phyloP scores from a whole-genome alignment of 169 alveolate species.

The Pseudocohnilembus persalinus region DNA sequence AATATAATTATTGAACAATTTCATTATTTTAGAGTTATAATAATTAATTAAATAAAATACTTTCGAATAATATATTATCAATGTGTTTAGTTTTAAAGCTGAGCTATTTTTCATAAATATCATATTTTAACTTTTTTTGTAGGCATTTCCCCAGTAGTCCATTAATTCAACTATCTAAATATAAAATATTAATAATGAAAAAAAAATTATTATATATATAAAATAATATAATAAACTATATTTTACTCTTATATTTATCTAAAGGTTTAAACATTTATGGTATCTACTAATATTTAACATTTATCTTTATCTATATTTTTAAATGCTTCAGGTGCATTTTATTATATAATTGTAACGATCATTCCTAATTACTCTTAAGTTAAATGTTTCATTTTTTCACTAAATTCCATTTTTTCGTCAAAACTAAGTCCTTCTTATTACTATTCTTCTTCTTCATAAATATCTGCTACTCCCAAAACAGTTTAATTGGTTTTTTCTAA shows the following conservation, averaged over 20 bases:
- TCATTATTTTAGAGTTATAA: too few species aligned
- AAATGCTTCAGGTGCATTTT: slow-evolving; percentile 5
- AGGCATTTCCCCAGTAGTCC: background rate
- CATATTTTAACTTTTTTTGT: background rate
- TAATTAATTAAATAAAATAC: too few species aligned
- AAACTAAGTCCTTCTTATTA: background rate
- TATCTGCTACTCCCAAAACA: background rate
- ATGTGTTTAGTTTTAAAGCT: too few species aligned
- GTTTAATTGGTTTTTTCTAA: background rate
- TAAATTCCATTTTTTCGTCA: slow-evolving; percentile 1
- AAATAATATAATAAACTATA: too few species aligned
- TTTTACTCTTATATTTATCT: slow-evolving; percentile 20
- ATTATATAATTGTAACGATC: slow-evolving; percentile 2
- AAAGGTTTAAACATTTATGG: slow-evolving; percentile 9
- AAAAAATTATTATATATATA: too few species aligned
- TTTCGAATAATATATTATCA: too few species aligned
- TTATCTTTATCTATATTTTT: slow-evolving; percentile 24
- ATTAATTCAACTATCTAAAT: too few species aligned
- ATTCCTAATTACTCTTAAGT: slow-evolving; percentile 15
- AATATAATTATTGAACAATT: too few species aligned
- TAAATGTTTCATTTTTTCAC: slow-evolving; percentile 5
- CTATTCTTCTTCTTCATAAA: slow-evolving; percentile 21
- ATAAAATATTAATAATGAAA: too few species aligned
- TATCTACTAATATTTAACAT: slow-evolving; percentile 18
- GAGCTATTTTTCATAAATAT: too few species aligned